Percentiles rank a stretch among this genome's conserved stretches.
Conservation (phyloP, 805 yeast species). For the Diddensiella transvaalensis region DNA sequence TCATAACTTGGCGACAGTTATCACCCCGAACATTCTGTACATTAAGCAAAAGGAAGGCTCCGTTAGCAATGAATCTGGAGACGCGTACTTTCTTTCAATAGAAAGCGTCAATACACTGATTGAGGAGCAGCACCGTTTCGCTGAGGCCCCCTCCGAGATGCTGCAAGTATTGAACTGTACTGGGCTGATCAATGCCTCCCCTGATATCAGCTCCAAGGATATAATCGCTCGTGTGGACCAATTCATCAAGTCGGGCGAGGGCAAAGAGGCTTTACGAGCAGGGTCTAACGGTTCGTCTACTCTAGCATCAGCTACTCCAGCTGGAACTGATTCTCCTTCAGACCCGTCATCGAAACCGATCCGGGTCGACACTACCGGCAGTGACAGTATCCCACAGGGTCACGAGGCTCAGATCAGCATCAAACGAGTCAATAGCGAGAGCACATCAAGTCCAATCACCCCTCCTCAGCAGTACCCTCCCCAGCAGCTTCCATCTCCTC, state of each 20-base stretch:
- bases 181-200: constrained; percentile 25
- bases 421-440: constrained; percentile 10
- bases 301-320: not conserved
- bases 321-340: not conserved
- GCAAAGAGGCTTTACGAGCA: not conserved
- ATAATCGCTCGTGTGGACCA: constrained; percentile 23
- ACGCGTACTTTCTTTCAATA: constrained; percentile 73
- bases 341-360: not conserved
- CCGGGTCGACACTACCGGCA: constrained; percentile 17
- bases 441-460: not conserved
- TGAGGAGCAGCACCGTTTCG: constrained; percentile 72
- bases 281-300: not conserved
- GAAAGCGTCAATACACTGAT: constrained; percentile 85
- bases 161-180: constrained; percentile 43
- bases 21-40: constrained; percentile 86
- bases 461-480: constrained; percentile 1
- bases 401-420: constrained; percentile 14
- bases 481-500: constrained; percentile 2
- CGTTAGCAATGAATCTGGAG: constrained; percentile 25
- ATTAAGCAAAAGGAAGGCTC: constrained; percentile 36
- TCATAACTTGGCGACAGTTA: constrained; percentile 90
- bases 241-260: constrained; percentile 12
- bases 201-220: constrained; percentile 30
- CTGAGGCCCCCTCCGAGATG: constrained; percentile 69
- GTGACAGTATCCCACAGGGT: constrained; percentile 15